These are phyloP conservation scores for Solanum clarkiae DNA, from an alignment of 257 asterid species.

Conservation along the genomic window DNA sequence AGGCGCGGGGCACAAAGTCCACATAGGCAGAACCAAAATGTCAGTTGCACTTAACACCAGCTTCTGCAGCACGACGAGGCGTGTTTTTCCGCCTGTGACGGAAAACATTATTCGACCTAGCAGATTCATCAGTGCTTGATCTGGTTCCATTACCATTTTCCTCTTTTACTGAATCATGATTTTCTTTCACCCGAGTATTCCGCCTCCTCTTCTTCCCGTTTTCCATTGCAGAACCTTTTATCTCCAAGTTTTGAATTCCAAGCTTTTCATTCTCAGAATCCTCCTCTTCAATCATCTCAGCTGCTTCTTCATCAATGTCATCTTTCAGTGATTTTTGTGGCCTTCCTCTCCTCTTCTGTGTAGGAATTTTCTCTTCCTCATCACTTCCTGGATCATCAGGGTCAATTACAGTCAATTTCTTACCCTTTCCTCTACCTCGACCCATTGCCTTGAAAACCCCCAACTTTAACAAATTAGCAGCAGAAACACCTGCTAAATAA, in stretches of 20 bases:
- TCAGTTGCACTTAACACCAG: conserved; percentile 38
- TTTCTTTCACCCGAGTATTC: conserved; percentile 15
- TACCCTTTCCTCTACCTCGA: conserved; percentile 37
- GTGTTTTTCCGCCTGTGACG: conserved; percentile 47
- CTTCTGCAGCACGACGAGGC: conserved; percentile 61
- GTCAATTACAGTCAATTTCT: conserved; percentile 15
- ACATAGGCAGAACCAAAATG: not conserved
- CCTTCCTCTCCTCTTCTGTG: conserved; percentile 44
- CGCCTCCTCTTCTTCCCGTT: conserved; percentile 23
- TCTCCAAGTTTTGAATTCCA: conserved; percentile 13
- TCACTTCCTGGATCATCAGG: conserved; percentile 34
- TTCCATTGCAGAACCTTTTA: conserved; percentile 7
- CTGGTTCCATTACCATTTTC: conserved; percentile 21
- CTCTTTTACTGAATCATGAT: conserved; percentile 16
- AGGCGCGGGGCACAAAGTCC: not conserved
- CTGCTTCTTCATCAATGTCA: conserved; percentile 22
- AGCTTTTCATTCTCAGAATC: conserved; percentile 18
- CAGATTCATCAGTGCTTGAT: conserved; percentile 22
- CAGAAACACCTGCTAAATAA: conserved; percentile 7
- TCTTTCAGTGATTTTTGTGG: conserved; percentile 35
- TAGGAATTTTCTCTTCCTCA: conserved; percentile 36
- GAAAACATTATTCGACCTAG: conserved; percentile 15
- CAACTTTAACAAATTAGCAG: not conserved
- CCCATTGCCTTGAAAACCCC: conserved; percentile 16
- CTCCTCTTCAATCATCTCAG: conserved; percentile 22